These are phyloP conservation scores for Bipolaris gigantea DNA, from an alignment of 2,329 filamentous ascomycete genomes.

Conservation along the genomic window DNA sequence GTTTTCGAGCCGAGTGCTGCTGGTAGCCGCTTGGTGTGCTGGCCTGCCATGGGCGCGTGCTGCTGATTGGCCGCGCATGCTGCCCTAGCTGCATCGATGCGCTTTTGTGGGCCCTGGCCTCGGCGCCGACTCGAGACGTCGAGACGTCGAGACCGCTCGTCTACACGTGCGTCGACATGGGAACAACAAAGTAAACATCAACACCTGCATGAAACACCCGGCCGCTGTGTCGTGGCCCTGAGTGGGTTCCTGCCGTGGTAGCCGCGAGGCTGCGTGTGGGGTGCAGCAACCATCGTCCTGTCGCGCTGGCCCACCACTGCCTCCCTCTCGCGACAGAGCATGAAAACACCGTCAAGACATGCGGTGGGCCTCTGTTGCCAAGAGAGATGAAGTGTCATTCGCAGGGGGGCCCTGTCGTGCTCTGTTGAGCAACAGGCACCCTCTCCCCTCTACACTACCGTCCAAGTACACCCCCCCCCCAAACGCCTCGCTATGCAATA, in stretches of 20 bases:
- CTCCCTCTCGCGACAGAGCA: conserved; percentile 1
- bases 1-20: conserved; percentile 30
- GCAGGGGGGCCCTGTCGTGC: conserved; percentile 10
- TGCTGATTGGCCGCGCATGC: conserved; percentile 27
- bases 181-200: conserved; percentile 5
- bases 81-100: conserved; percentile 19
- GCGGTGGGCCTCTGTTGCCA: conserved; percentile 11
- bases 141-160: conserved; percentile 3
- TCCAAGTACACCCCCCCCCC: conserved; percentile 20
- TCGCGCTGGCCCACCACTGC: conserved; percentile 14
- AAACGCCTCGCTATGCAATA: conserved; percentile 46
- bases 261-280: conserved; percentile 1
- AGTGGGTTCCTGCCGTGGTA: conserved; percentile 9
- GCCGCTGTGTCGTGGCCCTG: conserved; percentile 15
- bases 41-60: conserved; percentile 27
- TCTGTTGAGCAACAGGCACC: not conserved
- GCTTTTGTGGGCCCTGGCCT: conserved; percentile 21
- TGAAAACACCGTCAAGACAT: conserved; percentile 5
- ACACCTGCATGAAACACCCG: conserved; percentile 12
- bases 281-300: conserved; percentile 1
- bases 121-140: conserved; percentile 14
- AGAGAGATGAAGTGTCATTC: conserved; percentile 13
- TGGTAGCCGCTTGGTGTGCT: conserved; percentile 31
- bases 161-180: conserved; percentile 18
- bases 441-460: no score